These are phyloP conservation scores for Candida orba DNA, from an alignment of 805 yeast species.

Conservation along the genomic window DNA sequence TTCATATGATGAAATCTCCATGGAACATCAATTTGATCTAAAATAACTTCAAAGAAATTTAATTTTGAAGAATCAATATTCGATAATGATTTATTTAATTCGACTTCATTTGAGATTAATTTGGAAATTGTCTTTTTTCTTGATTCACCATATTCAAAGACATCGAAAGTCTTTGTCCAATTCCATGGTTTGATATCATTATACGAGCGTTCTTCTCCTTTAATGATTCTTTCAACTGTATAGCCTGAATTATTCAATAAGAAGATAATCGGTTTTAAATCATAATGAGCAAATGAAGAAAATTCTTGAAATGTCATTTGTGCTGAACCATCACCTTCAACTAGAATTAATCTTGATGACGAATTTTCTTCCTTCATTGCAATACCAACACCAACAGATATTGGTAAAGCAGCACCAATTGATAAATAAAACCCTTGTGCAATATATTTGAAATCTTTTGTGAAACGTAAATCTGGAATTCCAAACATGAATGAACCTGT, in stretches of 20 bases:
- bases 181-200: slow-evolving; percentile 86
- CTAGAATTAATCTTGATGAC: slow-evolving; percentile 52
- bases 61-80: slow-evolving; percentile 27
- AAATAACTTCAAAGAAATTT: slow-evolving; percentile 50
- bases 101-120: slow-evolving; percentile 34
- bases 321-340: slow-evolving; percentile 92
- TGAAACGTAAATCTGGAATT: slow-evolving; percentile 58
- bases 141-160: slow-evolving; percentile 48
- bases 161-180: slow-evolving; percentile 62
- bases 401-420: slow-evolving; percentile 85
- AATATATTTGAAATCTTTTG: slow-evolving; percentile 41
- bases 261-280: slow-evolving; percentile 60
- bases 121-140: slow-evolving; percentile 22
- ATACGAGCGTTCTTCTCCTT: slow-evolving; percentile 69
- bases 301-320: slow-evolving; percentile 91
- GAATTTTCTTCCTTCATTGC: slow-evolving; percentile 54
- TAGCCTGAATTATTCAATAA: slow-evolving; percentile 82
- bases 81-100: slow-evolving; percentile 25
- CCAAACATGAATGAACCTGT: slow-evolving; percentile 83
- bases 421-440: slow-evolving; percentile 77
- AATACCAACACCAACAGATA: slow-evolving; percentile 73
- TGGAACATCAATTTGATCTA: slow-evolving; percentile 59
- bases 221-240: slow-evolving; percentile 81
- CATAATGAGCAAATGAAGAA: slow-evolving; percentile 52
- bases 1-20: slow-evolving; percentile 47